Evolutionary conservation across 345 rosid genomes (phyloP).

Genomic region (Barbarea vulgaris): DNA sequence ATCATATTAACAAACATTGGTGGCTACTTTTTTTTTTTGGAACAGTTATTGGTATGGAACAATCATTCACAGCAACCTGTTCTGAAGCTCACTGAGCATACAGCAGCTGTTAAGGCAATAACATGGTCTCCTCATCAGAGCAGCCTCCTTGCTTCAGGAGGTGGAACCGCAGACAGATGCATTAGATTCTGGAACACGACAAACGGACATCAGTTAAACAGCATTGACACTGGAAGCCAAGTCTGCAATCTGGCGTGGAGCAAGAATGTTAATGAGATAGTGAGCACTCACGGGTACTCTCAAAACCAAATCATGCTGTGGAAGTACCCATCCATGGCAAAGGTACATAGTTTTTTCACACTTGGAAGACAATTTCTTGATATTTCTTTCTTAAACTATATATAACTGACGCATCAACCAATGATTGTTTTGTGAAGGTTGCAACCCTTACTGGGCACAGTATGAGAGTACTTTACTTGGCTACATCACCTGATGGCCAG

Average conservation of each 20-base stretch:
- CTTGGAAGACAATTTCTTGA: not conserved
- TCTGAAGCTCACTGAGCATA: conserved; percentile 79
- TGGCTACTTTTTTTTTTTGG: not conserved
- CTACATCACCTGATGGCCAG: conserved; percentile 94
- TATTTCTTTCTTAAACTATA: not conserved
- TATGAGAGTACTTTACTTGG: conserved; percentile 89
- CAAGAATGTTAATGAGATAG: conserved; percentile 94
- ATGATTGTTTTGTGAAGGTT: conserved; percentile 47
- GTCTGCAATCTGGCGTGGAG: conserved; percentile 99
- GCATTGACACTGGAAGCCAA: conserved; percentile 96
- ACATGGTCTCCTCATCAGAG: conserved; percentile 99
- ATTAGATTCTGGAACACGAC: conserved; percentile 96
- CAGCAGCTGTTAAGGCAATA: conserved; percentile 98
- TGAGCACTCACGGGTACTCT: conserved; percentile 96
- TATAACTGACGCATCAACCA: not conserved
- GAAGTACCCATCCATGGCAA: conserved; percentile 93
- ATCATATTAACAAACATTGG: not conserved
- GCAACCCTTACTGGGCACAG: conserved; percentile 93
- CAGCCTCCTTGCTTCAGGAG: conserved; percentile 92
- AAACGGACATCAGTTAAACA: conserved; percentile 81
- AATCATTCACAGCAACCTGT: conserved; percentile 87
- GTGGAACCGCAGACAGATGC: conserved; percentile 97
- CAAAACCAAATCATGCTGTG: conserved; percentile 98
- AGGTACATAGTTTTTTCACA: conserved; percentile 49
- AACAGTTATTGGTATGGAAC: conserved; percentile 93